These are phyloP conservation scores for Saposhnikovia divaricata DNA, from an alignment of 129 eudicot genomes.

Conservation along the genomic window DNA sequence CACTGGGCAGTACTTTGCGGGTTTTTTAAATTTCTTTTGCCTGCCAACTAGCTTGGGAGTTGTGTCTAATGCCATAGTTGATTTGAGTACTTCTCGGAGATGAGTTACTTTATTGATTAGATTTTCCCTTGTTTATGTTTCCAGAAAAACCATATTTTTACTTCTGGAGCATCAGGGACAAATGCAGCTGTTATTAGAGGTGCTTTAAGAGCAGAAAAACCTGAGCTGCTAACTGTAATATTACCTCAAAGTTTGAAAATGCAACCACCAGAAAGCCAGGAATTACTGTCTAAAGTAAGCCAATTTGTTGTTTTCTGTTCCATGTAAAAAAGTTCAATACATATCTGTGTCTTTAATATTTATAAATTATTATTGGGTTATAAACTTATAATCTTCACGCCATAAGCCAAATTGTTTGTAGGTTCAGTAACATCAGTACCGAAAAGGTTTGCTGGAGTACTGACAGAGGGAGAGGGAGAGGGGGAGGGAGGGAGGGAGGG, in stretches of 20 bases:
- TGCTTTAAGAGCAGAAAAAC: slow-evolving; percentile 93
- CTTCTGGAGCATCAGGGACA: slow-evolving; percentile 97
- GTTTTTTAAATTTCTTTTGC: neutral
- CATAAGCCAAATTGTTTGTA: too few species aligned
- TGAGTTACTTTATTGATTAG: neutral
- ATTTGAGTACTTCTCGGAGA: neutral
- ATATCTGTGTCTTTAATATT: neutral
- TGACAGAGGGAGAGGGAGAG: too few species aligned
- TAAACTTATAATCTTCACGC: neutral
- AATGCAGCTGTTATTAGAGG: slow-evolving; percentile 98
- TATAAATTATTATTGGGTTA: neutral
- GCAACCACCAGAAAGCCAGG: slow-evolving; percentile 99
- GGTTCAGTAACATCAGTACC: too few species aligned
- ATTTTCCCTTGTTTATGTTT: neutral
- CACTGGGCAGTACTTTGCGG: neutral
- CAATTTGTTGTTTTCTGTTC: neutral
- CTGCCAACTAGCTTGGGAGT: neutral
- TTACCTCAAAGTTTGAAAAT: slow-evolving; percentile 91
- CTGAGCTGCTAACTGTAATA: slow-evolving; percentile 88
- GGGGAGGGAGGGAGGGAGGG: too few species aligned
- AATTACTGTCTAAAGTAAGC: slow-evolving; percentile 84
- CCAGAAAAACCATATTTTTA: slow-evolving; percentile 91
- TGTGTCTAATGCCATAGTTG: neutral
- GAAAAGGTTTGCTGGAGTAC: too few species aligned
- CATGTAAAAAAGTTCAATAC: neutral